These are phyloP conservation scores for Rhamnella rubrinervis DNA, from an alignment of 331 rosid genomes.

Conservation along the genomic window DNA sequence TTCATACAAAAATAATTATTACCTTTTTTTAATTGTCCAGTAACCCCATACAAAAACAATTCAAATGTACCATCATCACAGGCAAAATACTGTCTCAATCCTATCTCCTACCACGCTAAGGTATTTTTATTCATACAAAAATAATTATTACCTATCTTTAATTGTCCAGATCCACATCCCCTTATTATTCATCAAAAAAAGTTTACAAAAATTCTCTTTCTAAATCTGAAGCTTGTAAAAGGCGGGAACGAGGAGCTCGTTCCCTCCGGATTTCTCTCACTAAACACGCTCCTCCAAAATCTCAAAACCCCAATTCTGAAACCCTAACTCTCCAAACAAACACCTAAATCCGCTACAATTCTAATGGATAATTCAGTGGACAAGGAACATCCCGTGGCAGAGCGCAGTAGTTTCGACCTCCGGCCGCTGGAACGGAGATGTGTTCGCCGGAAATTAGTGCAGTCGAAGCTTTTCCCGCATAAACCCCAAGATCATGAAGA, in stretches of 20 bases:
- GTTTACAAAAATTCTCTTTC: too few relatives aligned
- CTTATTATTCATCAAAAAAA: too few relatives aligned
- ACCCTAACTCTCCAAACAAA: conserved; percentile 12
- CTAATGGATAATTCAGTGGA: conserved; percentile 18
- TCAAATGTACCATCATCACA: too few relatives aligned
- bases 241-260: conserved; percentile 53
- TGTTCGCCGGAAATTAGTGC: conserved; percentile 70
- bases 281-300: background rate
- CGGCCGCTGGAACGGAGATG: conserved; percentile 31
- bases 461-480: conserved; percentile 68
- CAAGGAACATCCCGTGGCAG: conserved; percentile 29
- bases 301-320: conserved; percentile 14
- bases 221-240: background rate
- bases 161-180: too few relatives aligned
- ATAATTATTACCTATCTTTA: too few relatives aligned
- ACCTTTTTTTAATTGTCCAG: too few relatives aligned
- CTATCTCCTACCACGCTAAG: too few relatives aligned
- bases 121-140: too few relatives aligned
- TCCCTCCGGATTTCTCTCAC: conserved; percentile 54
- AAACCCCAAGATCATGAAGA: conserved; percentile 37
- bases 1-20: too few relatives aligned
- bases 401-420: conserved; percentile 25
- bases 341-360: background rate
- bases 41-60: too few relatives aligned
- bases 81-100: too few relatives aligned